Evolutionary conservation across 1,139 yeast genomes (phyloP), one percentile per base, ranked within the genome.

Genomic region (Meyerozyma sp.): DNA sequence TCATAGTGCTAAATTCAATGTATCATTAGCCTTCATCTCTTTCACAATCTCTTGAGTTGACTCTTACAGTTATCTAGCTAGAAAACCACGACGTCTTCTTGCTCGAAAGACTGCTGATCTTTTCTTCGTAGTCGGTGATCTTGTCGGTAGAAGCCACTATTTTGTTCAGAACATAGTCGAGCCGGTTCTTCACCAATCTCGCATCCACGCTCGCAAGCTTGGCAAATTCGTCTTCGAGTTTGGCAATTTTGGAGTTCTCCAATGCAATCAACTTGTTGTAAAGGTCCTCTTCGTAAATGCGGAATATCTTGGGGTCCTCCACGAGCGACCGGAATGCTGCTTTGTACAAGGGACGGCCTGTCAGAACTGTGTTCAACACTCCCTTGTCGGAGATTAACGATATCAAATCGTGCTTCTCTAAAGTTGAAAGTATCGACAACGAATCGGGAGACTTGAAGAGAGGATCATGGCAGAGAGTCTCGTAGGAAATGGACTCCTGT

Each of bases 281-380:
- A 49, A 82, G 80, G 27, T 79, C 75, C 2, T 82, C 71, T 58
- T 89, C 95, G 62, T 87, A 75, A 20, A 80, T 70, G 23, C 79
- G 80, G 47, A 70, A 76, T 9, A 87, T 66, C 32, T 75, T 73
- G 13, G 67, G 56, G 58, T 89, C 93, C 1, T 68, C 56, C 4
- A 82, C 74, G 56, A 93, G 70, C 45, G 78, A 75, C 44, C 70
- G 59, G 66, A 93, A 93, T 0, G 98, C 96, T 0, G 93, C 89
- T 48, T 77, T 77, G 61, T 73, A 91, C 21, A 93, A 68, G 1
- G 98, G 98, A 55, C 91, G 82, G 0, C 96, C 95, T 1, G 95
- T 88, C 30, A 68, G 64, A 28, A 93, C 77, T 7, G 77, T 75
- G 41, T 73, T 68, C 32, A 90, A 66, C 13, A 91, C 75, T 14